Evolutionary conservation across 2,329 filamentous ascomycete genomes (phyloP).

Genomic region (Cladorrhinum sp.): DNA sequence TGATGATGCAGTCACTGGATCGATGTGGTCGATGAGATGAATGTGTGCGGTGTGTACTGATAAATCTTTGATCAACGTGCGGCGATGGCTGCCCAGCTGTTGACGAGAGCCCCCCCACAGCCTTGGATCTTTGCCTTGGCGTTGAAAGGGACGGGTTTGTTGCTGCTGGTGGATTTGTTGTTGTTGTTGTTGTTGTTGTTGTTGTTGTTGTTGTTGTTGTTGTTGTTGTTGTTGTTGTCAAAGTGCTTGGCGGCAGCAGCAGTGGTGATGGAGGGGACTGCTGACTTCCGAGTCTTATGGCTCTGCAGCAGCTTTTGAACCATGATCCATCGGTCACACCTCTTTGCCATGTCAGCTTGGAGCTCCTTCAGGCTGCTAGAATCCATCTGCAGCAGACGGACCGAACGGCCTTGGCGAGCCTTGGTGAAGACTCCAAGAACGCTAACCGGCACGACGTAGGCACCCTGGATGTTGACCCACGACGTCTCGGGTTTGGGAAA

Average conservation of each 20-base stretch:
- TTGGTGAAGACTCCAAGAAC: constrained; percentile 23
- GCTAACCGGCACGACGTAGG: constrained; percentile 22
- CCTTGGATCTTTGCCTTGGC: background rate
- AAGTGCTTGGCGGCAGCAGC: too few relatives aligned
- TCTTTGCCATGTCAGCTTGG: constrained; percentile 8
- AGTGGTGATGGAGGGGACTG: too few relatives aligned
- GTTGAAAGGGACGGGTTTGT: background rate
- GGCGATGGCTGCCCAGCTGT: background rate
- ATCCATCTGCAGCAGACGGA: background rate
- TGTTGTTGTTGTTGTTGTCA: too few relatives aligned
- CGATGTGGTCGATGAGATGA: too few relatives aligned
- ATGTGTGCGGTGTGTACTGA: too few relatives aligned
- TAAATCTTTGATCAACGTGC: background rate
- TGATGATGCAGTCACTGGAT: too few relatives aligned
- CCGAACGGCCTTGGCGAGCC: background rate
- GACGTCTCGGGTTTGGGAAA: constrained; percentile 25
- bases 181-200: too few relatives aligned
- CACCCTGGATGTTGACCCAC: constrained; percentile 26
- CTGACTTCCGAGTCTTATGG: background rate
- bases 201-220: too few relatives aligned
- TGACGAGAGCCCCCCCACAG: background rate
- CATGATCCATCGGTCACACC: background rate
- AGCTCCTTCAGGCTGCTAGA: constrained; percentile 11
- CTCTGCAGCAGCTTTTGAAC: background rate
- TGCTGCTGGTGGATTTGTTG: too few relatives aligned